These are phyloP conservation scores for Metschnikowia peoriensis DNA, from an alignment of 805 yeast genomes.

Conservation along the genomic window DNA sequence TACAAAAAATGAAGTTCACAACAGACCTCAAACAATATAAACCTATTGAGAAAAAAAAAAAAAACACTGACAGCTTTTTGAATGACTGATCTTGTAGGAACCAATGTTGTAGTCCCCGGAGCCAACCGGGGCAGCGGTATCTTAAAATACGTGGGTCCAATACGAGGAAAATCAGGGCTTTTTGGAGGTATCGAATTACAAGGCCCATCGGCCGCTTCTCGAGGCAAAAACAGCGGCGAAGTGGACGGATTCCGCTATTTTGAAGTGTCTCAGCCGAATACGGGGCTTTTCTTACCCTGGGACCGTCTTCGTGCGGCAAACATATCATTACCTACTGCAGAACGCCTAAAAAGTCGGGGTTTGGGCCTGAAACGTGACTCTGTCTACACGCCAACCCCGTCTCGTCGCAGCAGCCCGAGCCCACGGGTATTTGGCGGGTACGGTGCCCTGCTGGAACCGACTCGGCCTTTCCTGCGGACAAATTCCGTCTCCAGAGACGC, in stretches of 20 bases:
- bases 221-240: constrained; percentile 87
- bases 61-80: not conserved
- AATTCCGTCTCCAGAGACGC: not conserved
- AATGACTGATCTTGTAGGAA: constrained; percentile 35
- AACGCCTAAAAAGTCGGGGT: constrained; percentile 4
- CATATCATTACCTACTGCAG: constrained; percentile 24
- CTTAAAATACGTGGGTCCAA: constrained; percentile 68
- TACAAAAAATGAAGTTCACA: not conserved
- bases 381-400: constrained; percentile 15
- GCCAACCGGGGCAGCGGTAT: constrained; percentile 59
- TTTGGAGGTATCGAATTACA: constrained; percentile 86
- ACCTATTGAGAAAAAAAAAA: too few species aligned
- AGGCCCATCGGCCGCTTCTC: constrained; percentile 52
- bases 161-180: constrained; percentile 65
- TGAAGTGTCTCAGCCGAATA: constrained; percentile 54
- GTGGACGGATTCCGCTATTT: constrained; percentile 73
- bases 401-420: constrained; percentile 8
- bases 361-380: constrained; percentile 9
- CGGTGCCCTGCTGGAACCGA: not conserved
- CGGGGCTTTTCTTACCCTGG: constrained; percentile 75
- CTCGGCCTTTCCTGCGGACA: constrained; percentile 5
- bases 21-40: not conserved
- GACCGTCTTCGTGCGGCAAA: constrained; percentile 40
- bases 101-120: constrained; percentile 56
- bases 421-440: not conserved